Base-by-base conservation (phyloP, 1,284 basidiomycete species). In the Cryptococcus sp. region DNA sequence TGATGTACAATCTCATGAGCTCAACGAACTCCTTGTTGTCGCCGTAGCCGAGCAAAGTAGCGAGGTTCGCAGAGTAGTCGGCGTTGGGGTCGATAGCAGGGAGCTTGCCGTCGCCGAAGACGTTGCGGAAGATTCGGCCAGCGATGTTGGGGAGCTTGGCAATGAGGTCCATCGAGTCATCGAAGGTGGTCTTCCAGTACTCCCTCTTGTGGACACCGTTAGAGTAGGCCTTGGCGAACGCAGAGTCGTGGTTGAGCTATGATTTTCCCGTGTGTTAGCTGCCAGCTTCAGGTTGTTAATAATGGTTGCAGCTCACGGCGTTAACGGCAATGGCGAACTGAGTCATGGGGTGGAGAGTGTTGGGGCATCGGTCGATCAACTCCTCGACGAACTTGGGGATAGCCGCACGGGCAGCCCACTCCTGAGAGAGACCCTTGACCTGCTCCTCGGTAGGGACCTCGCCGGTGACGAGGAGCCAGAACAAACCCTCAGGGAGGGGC, bases 71-170 rank as follows among this genome's bases (percentile, higher is more conserved):
- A 35, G 93, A 94, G 80, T 97, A 92, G 79, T 99, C 95, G 81
- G 91, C 92, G 72, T 82, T 82, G 54, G 85, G 78, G 81, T 99
- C 92, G 68, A 99, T 90, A 59, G 90, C 82, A 58, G 94, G 91
- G 64, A 93, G 84, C 80, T 94, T 93, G 78, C 91, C 92, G 69
- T 87, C 84, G 56, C 80, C 80, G 73, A 90, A 98, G 69, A 93
- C 88, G 80, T 98, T 98, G 79, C 89, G 88, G 83, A 92, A 96
- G 79, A 97, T 96, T 69, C 95, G 90, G 64, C 93, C 93, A 57
- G 95, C 95, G 69, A 99, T 93, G 80, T 90, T 92, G 63, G 94
- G 95, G 54, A 98, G 86, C 82, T 98, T 98, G 76, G 95, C 95
- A 73, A 98, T 96, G 64, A 97, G 84, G 82, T 97, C 93, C 90